Evolutionary conservation across 805 yeast genomes (phyloP).

Genomic region (Metschnikowia santaceciliae): DNA sequence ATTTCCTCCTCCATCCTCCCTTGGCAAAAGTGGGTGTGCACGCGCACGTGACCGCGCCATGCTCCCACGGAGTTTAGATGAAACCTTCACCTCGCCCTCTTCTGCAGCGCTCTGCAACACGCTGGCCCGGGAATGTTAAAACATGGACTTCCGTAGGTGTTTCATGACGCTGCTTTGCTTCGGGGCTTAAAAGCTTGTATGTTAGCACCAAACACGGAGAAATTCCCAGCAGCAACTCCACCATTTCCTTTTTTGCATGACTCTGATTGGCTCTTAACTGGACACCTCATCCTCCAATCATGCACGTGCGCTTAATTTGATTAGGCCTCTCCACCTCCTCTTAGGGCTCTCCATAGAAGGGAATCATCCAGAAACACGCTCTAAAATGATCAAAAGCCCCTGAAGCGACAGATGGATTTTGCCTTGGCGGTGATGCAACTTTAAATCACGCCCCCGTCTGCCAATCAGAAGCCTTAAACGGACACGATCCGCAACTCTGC

Average conservation of each 20-base stretch:
- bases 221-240: not conserved
- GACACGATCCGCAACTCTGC: not conserved
- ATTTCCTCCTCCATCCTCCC: not conserved
- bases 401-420: not conserved
- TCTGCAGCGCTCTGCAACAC: not conserved
- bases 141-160: not conserved
- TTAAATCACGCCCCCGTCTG: not conserved
- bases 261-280: not conserved
- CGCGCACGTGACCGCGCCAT: not conserved
- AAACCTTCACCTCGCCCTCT: not conserved
- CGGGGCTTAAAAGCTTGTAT: not conserved
- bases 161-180: not conserved
- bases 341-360: not conserved
- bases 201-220: not conserved
- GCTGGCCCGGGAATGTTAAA: not conserved
- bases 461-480: not conserved
- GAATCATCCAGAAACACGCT: not conserved
- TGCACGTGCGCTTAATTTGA: conserved; percentile 3
- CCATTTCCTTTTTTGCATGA: not conserved
- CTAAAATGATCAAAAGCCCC: not conserved
- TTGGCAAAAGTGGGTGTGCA: not conserved
- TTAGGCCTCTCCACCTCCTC: not conserved
- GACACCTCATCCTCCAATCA: not conserved
- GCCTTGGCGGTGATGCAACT: not conserved
- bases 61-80: not conserved